Conservation (phyloP, 2,329 filamentous ascomycete genomes). For the Xylaria sp. region DNA sequence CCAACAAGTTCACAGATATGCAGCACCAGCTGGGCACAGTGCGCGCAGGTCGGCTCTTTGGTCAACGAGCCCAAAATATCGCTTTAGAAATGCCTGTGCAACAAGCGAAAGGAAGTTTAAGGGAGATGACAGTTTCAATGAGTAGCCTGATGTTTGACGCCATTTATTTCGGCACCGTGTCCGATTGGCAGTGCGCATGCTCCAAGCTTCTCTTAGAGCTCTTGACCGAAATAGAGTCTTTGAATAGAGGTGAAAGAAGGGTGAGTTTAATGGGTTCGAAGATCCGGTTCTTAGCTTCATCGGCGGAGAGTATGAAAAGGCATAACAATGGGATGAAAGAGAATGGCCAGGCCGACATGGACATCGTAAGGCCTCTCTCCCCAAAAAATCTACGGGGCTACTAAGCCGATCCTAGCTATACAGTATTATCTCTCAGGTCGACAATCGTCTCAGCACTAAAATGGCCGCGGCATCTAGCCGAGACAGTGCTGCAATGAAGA, state of each 20-base stretch:
- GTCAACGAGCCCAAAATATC: background rate
- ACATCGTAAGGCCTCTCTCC: background rate
- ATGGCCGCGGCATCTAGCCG: slow-evolving; percentile 14
- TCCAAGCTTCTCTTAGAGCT: background rate
- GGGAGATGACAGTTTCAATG: slow-evolving; percentile 3
- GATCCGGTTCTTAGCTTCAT: slow-evolving; percentile 1
- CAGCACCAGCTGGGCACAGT: slow-evolving; percentile 12
- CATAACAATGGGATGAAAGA: slow-evolving; percentile 2
- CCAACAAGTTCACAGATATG: background rate
- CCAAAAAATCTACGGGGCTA: background rate
- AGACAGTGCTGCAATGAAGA: slow-evolving; percentile 19
- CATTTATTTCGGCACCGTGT: slow-evolving; percentile 7
- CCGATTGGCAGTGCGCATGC: slow-evolving; percentile 12
- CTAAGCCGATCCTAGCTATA: slow-evolving; percentile 4
- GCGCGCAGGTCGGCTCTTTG: slow-evolving; percentile 8
- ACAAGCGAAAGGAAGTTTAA: slow-evolving; percentile 8
- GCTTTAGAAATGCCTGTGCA: slow-evolving; percentile 1
- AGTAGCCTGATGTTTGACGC: slow-evolving; percentile 13
- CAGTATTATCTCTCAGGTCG: slow-evolving; percentile 16
- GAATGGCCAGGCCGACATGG: slow-evolving; percentile 11
- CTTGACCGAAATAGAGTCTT: background rate
- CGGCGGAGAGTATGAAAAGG: background rate
- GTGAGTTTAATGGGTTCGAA: background rate
- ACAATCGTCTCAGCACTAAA: slow-evolving; percentile 14
- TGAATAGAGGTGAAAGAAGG: background rate